Evolutionary conservation across 352 stramenopile species (phyloP), one percentile per base, ranked within the genome.

Genomic region (Phytophthora ohioensis): DNA sequence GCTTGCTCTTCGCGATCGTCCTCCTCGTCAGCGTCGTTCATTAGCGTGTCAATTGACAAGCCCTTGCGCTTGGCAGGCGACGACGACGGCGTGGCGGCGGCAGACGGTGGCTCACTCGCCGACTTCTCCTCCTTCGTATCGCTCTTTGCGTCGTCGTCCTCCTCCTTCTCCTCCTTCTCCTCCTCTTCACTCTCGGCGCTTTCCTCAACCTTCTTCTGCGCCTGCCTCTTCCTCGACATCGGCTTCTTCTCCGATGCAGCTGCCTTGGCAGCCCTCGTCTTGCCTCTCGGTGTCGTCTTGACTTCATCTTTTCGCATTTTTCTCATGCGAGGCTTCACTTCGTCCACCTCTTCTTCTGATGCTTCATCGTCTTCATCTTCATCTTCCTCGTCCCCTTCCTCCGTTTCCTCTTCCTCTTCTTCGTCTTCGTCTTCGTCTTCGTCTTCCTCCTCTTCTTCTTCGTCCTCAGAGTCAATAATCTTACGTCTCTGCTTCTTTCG

Each of bases 1-100:
- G 52, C 63, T 48, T 75, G 47, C 12, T 71, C 62, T n/a, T 71
- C 46, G 11, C 54, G 41, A 8, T 69, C 69, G 0, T 75, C 71
- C 0, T 75, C 69, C n/a, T 81, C 73, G 8, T 83, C 69, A 8
- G 76, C 74, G 21, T 78, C 61, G 58, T 85, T 86, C 73, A 90
- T 81, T 13, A 90, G 61, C 32, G 82, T 80, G 42, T 88, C 75
- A 65, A 91, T 87, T 8, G 83, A 87, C n/a, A 91, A 73, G 54
- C 75, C 68, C 46, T 84, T 88, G 13, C 71, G 76, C 17, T 80
- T 78, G 15, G 73, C 67, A 58, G 81, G 78, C 5, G 81, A 87
- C 11, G 77, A 78, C 0, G 64, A 71, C 3, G 79, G 75, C 10
- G 81, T 79, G 5, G 54, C 47, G 1, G 71, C 47, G 3, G 57